Base-by-base conservation (phyloP, 192 early-diverging fungal genomes). In the Umbelopsis isabellina region DNA sequence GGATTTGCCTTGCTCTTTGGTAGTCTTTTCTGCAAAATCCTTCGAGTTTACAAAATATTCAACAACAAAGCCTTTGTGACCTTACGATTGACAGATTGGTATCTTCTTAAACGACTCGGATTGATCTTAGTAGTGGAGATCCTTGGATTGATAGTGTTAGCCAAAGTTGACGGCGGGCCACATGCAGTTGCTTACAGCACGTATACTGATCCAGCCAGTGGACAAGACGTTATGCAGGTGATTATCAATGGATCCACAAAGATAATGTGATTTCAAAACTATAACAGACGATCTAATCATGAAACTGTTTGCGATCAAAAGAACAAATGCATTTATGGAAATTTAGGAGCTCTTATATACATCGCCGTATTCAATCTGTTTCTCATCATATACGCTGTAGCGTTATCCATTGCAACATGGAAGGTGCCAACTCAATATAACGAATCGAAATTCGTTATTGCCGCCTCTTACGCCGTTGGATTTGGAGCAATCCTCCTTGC, bases 31-130 rank as follows among this genome's bases (percentile, higher is more conserved):
- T 49, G 48, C 49, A 69, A 69, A 33, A 33, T 69, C n/a, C 45
- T 69, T 1, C n/a, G 67, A 41, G 51, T 69, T 5, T 69, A 69
- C 67, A 69, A 49, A 44, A 69, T 69, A 20, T 69, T 69, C 67
- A 52, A 49, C 13, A 69, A 69, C 67, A 69, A 49, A 35, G 67
- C 47, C 49, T 52, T 69, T 44, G 33, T 52, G 13, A 25, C 51
- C 3, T n/a, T 69, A 7, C 67, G 67, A 12, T 20, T 69, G 20
- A 48, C 67, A 2, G 67, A 69, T 27, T 48, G 67, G 44, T 69
- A 52, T 52, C 67, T 69, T 1, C n/a, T 69, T 11, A 69, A 49
- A 25, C 48, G 51, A 27, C 67, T 69, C 1, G 37, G 25, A 35
- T n/a, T 48, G 30, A 69, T 69, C 23, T 41, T 69, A 33, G 67